Base-by-base conservation (phyloP, 2,329 filamentous ascomycete genomes). In the Dendryphion nanum region DNA sequence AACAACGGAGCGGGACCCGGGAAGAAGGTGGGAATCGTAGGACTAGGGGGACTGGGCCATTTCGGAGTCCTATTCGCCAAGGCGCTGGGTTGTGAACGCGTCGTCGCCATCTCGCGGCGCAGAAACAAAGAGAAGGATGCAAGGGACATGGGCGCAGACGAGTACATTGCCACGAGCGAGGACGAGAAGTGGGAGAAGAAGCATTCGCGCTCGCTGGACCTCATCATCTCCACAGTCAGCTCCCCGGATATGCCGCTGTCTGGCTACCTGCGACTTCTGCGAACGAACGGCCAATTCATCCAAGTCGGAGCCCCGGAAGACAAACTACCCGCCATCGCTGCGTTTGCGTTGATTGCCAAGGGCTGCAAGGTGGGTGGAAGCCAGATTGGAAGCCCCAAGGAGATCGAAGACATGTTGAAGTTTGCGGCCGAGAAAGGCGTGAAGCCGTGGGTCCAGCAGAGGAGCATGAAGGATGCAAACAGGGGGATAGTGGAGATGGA, bases 31-130 rank as follows among this genome's bases (percentile, higher is more conserved):
- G 86, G 81, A 0, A 77, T 91, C 37, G 71, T 88, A 10, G 85
- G 86, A 5, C 72, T 90, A 10, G 86, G 86, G 5, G 85, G 86
- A 0, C 66, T 89, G 0, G 85, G 86, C 0, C 85, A 91, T 59
- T 80, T 89, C 47, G 86, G 78, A 0, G 61, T 91, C 12, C 69
- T 89, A 43, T 89, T 81, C 62, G 82, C 85, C 1, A 81, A 77
- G 47, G 86, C 86, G 1, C 64, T 91, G 1, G 85, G 83, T 4
- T 83, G 82, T 19, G 80, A 86, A 32, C 75, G 76, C 4, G 77
- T 83, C 2, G 80, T 83, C 14, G 82, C 79, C 4, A 78, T 86
- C 47, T 82, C 79, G 17, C 76, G 83, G 46, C 75, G 73, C 1
- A 68, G 71, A 2, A 56, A 66, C 53, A 86, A 87, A 64, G 71